Conservation (phyloP, 2,329 filamentous ascomycete genomes). For the Penicillium janthinellum region DNA sequence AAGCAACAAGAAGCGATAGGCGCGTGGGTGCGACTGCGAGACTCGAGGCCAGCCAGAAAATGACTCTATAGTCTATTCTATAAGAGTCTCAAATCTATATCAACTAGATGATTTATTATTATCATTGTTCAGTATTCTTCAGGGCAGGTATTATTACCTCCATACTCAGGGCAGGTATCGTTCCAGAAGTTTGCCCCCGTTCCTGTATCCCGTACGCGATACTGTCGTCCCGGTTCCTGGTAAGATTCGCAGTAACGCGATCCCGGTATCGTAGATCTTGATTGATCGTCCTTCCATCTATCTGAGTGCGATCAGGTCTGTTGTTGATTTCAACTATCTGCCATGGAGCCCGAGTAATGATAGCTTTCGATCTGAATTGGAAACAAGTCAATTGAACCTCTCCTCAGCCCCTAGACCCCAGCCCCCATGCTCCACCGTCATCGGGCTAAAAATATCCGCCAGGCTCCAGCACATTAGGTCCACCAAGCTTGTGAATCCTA, state of each 20-base stretch:
- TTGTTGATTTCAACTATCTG: background rate
- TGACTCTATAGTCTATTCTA: background rate
- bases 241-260: slow-evolving; percentile 20
- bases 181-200: slow-evolving; percentile 7
- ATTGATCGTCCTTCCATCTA: slow-evolving; percentile 3
- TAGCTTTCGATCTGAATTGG: background rate
- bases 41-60: too few relatives aligned
- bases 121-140: background rate
- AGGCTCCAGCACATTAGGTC: background rate
- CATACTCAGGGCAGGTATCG: slow-evolving; percentile 8
- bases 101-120: background rate
- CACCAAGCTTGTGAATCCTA: background rate
- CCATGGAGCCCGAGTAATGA: background rate
- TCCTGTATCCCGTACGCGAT: slow-evolving; percentile 22
- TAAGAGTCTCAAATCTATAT: background rate
- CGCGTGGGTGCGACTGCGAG: background rate
- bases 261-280: slow-evolving; percentile 1
- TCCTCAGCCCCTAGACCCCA: background rate
- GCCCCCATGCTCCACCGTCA: background rate
- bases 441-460: slow-evolving; percentile 1
- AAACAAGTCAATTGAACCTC: background rate
- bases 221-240: slow-evolving; percentile 25
- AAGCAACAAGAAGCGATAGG: background rate
- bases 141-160: slow-evolving; percentile 23
- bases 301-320: background rate